Evolutionary conservation across 2,329 filamentous ascomycete genomes (phyloP).

Genomic region (Colletotrichum higginsianum): DNA sequence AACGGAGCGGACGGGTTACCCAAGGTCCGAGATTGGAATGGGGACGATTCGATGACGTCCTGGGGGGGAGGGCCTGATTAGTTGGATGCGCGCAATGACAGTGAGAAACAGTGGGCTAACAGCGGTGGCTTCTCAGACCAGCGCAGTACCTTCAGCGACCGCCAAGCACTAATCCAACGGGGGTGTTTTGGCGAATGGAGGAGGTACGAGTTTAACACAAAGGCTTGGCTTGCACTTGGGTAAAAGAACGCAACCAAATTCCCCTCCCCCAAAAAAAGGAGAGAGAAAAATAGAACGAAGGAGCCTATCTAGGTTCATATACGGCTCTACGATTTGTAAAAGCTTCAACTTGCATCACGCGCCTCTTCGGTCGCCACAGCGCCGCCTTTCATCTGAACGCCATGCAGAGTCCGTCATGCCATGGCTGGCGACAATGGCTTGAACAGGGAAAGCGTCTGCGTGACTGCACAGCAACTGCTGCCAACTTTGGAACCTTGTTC

Average conservation of each 20-base stretch:
- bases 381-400: constrained; percentile 15
- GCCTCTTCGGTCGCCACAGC: not conserved
- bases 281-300: not conserved
- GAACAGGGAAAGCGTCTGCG: constrained; percentile 18
- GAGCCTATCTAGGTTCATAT: too few relatives aligned
- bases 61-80: constrained; percentile 32
- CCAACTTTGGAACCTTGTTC: constrained; percentile 1
- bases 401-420: constrained; percentile 11
- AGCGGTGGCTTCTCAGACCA: constrained; percentile 30
- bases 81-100: constrained; percentile 22
- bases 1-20: constrained; percentile 27
- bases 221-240: not conserved
- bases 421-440: constrained; percentile 8
- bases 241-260: too few relatives aligned
- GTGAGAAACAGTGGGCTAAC: constrained; percentile 7
- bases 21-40: constrained; percentile 39
- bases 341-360: not conserved
- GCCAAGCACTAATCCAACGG: constrained; percentile 32
- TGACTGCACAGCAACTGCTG: constrained; percentile 19
- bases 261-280: not conserved
- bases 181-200: constrained; percentile 9
- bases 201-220: not conserved
- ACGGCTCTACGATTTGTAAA: too few relatives aligned
- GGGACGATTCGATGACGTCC: constrained; percentile 42
- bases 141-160: constrained; percentile 23